Percentiles rank a stretch among this genome's conserved stretches.
Evolutionary conservation across 306 rosid species (phyloP).

Genomic region (Datisca glomerata): DNA sequence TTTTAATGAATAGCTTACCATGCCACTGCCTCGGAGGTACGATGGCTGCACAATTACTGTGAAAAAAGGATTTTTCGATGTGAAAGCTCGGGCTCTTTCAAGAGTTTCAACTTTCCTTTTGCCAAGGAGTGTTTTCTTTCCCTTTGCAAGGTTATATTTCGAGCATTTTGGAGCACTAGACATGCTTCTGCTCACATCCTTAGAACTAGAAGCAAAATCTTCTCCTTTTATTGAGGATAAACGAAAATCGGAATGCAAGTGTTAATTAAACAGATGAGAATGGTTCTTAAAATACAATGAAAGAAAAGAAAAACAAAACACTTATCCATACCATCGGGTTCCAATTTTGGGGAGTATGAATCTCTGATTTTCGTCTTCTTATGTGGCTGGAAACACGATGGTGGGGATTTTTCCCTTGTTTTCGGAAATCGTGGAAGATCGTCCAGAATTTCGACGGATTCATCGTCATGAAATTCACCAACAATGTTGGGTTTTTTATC

Average conservation of each 20-base stretch:
- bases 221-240: too few relatives aligned
- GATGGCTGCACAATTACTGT: conserved; percentile 4
- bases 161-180: background rate
- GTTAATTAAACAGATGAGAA: too few relatives aligned
- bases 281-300: too few relatives aligned
- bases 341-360: background rate
- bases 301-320: background rate
- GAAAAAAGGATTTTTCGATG: conserved; percentile 11
- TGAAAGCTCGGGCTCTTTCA: conserved; percentile 9
- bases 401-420: background rate
- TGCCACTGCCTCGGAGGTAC: background rate
- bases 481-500: background rate
- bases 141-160: background rate
- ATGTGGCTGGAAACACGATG: background rate
- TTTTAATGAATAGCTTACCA: conserved; percentile 17
- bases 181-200: background rate
- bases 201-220: background rate
- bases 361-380: background rate
- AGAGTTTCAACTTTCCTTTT: background rate
- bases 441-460: background rate
- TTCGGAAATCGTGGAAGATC: background rate
- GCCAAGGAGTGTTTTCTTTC: background rate
- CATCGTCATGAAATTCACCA: background rate
- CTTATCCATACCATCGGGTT: conserved; percentile 1
- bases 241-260: too few relatives aligned